Conservation (phyloP, 257 asterid genomes). For the Fraxinus pennsylvanica region DNA sequence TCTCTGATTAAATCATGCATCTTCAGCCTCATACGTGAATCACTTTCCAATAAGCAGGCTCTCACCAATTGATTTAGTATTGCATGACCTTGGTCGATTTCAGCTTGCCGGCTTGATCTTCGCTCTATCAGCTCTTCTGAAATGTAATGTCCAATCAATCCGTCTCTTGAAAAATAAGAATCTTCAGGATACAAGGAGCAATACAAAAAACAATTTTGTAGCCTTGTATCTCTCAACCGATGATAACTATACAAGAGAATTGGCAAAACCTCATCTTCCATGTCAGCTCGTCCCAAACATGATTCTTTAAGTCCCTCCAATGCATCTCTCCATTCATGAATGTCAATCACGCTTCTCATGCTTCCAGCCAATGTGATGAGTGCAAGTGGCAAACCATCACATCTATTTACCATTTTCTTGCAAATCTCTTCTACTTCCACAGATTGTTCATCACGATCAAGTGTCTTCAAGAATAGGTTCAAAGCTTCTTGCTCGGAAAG, state of each 20-base stretch:
- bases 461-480: slow-evolving; percentile 9
- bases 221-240: not conserved
- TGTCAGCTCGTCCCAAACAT: slow-evolving; percentile 13
- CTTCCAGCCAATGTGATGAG: slow-evolving; percentile 23
- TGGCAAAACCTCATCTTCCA: slow-evolving; percentile 21
- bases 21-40: slow-evolving; percentile 5
- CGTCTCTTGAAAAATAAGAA: not conserved
- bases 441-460: not conserved
- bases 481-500: slow-evolving; percentile 20
- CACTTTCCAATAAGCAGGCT: slow-evolving; percentile 12
- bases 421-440: slow-evolving; percentile 15
- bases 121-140: slow-evolving; percentile 21
- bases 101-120: not conserved
- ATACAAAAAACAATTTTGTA: slow-evolving; percentile 25
- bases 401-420: slow-evolving; percentile 13
- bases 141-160: slow-evolving; percentile 18
- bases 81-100: slow-evolving; percentile 27
- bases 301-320: not conserved
- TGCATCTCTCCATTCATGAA: slow-evolving; percentile 30
- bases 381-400: slow-evolving; percentile 24
- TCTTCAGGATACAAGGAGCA: slow-evolving; percentile 39
- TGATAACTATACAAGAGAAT: slow-evolving; percentile 25
- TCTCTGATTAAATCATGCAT: slow-evolving; percentile 13
- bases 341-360: slow-evolving; percentile 23
- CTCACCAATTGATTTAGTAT: slow-evolving; percentile 24